Conservation (phyloP, 2,329 filamentous ascomycete species). For the Hypoxylon sp. region DNA sequence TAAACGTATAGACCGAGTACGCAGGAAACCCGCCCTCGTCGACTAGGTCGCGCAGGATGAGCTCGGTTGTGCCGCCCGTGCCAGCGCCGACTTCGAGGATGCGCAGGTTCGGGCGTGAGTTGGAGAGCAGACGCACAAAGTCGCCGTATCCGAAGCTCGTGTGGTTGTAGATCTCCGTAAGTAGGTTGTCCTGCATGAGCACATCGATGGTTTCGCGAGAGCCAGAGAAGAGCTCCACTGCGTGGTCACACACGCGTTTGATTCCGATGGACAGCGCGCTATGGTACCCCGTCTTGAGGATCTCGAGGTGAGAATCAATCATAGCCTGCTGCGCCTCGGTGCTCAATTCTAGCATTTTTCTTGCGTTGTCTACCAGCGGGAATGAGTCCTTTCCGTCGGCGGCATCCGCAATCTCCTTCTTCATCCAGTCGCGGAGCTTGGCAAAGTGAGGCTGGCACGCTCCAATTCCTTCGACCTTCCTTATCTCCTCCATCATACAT, state of each 20-base stretch:
- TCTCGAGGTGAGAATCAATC: constrained; percentile 38
- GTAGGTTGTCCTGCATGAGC: constrained; percentile 52
- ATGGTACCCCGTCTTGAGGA: constrained; percentile 41
- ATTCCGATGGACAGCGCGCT: constrained; percentile 40
- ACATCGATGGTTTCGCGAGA: constrained; percentile 51
- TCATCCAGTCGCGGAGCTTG: constrained; percentile 52
- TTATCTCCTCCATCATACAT: constrained; percentile 48
- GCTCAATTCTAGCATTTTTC: constrained; percentile 19
- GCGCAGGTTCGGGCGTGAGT: constrained; percentile 38
- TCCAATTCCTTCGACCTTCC: constrained; percentile 39
- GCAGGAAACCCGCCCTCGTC: constrained; percentile 41
- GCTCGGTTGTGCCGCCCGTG: constrained; percentile 50
- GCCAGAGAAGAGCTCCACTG: constrained; percentile 46
- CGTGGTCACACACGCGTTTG: constrained; percentile 46
- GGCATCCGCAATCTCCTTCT: constrained; percentile 41
- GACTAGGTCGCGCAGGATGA: constrained; percentile 45
- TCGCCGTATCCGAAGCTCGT: constrained; percentile 47
- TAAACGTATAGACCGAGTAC: constrained; percentile 49
- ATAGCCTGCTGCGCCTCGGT: constrained; percentile 12
- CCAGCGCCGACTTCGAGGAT: constrained; percentile 50
- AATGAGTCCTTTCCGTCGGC: constrained; percentile 28
- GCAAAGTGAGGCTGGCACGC: constrained; percentile 49
- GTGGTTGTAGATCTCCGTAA: constrained; percentile 52
- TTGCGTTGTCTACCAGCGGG: constrained; percentile 36
- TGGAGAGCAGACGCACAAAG: constrained; percentile 41